Base-by-base conservation (phyloP, 78 protist genomes). In the Anaeramoeba flamelloides region DNA sequence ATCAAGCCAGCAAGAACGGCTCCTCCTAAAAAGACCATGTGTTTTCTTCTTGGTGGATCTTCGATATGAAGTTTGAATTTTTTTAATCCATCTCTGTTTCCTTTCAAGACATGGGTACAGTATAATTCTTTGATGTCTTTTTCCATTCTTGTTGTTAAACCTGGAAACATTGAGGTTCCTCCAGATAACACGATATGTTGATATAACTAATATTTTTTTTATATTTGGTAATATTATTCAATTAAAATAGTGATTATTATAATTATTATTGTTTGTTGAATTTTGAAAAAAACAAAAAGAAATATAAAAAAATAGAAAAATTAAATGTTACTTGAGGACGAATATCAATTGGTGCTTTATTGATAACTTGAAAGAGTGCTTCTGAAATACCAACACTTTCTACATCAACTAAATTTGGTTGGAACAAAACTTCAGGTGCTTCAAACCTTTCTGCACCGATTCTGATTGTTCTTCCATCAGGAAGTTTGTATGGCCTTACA, bases 21-120 rank as follows among this genome's bases (percentile, higher is more conserved):
- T 34, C 96, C 99, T 41, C 99, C 99, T 1, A 91, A 33, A 91
- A 92, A 97, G 8, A 97, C 99, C 97, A 94, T 92, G 91, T 96
- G 92, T 92, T 94, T 96, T 41, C 99, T 88, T 65, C 98, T 86
- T 12, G 99, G 99, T 30, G 98, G 97, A 79, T 94, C 98, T 79
- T 95, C 96, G 38, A 97, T 92, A 64, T 91, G 74, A 65, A 92
- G 39, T 87, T 91, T 92, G 89, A 96, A 90, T 74, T 80, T 88
- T 3, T 31, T 31, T n/a, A n/a, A n/a, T n/a, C n/a, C n/a, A 38
- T 41, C 17, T 31, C 30, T 33, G 89, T 92, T 86, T 41, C 98
- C 97, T 74, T 90, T 88, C 74, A 88, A 80, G 8, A 91, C 89
- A 26, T 83, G 75, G 41, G 86, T 82, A 37, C 89, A 77, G 91